Base-by-base conservation (phyloP, 495 filamentous ascomycete species). In the Parathielavia appendiculata region DNA sequence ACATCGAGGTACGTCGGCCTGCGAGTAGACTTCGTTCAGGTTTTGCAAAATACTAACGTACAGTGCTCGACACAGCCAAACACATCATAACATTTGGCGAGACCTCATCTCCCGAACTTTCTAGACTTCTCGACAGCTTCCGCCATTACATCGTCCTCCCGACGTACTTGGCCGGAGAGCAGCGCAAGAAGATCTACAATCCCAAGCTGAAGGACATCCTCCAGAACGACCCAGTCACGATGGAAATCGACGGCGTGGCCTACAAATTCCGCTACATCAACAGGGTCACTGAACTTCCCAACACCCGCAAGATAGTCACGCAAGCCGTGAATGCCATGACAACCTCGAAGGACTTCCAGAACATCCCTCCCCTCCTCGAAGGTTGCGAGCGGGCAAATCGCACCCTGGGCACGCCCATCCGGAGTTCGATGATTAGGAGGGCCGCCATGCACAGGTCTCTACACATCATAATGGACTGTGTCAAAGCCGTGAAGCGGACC, bases 61-160 rank as follows among this genome's bases (percentile, higher is more conserved):
- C 49, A 19, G 14, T 10, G 10, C 6, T 51, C 58, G 22, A 20
- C 30, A 38, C 32, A 65, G 64, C 58, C 58, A 40, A 16, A 16
- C 36, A 60, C 19, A 46, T 67, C 49, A 57, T 70, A 50, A 51
- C 49, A 22, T 79, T 79, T 62, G 54, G 60, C 4, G 60, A 63
- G 5, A 61, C 68, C 11, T 73, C 69, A 5, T 65, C 65, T 8
- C 54, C 67, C n/a, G 63, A 71, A 22, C 71, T 79, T 43, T 61
- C 75, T 54, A 41, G 66, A 26, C 38, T 69, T 16, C 79, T 87
- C 57, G 57, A 68, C 54, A 73, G 63, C n/a, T 79, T 87, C 70
- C 83, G 85, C 57, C 63, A 79, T 57, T 76, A 84, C 47, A 72
- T 87, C 66, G 83, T 92, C 69, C 77, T 90, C 14, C 85, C 86